Base-by-base conservation (phyloP, 176 grass and related monocot species). In the Raddia guianensis region DNA sequence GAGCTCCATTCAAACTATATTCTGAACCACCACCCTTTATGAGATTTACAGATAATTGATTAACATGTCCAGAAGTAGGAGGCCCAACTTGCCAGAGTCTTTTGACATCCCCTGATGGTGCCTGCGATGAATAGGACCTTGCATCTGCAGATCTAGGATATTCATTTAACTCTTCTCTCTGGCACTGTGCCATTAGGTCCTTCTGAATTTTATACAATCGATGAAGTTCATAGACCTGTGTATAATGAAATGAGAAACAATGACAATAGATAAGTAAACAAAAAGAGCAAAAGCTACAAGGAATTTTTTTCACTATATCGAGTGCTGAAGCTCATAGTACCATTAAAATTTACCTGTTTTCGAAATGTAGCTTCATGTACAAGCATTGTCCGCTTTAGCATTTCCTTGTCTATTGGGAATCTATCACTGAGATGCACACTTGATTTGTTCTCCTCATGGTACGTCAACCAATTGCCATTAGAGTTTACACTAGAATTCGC, bases 161-260 rank as follows among this genome's bases (percentile, higher is more conserved):
- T 76, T 50, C 69, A 63, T 64, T 77, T 32, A 88, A 70, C 54
- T 86, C 76, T 63, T 48, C 72, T 51, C 59, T 82, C 80, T 69
- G 80, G 58, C 70, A 90, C 21, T 80, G 81, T 53, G 80, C 74
- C 94, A 89, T 94, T 87, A 87, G 50, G 48, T 94, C 77, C 35
- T 92, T 97, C 85, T 97, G 91, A 87, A 76, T 88, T 82, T 85
- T 90, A 79, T 97, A 94, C 73, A 97, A 65, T 49, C 80, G 83
- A 57, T 94, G 94, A 73, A 97, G 91, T 76, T 97, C 91, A 71
- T 77, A 85, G 8, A 97, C 89, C 91, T 97, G 40, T 80, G 70
- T 70, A 86, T 7, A 60, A 79, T 27, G 44, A 90, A 87, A 86
- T 86, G 15, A 83, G 56, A 64, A 85, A 77, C 15, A 7, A 35